These are phyloP conservation scores for Maudiozyma bulderi DNA, from an alignment of 805 yeast genomes.

Conservation along the genomic window DNA sequence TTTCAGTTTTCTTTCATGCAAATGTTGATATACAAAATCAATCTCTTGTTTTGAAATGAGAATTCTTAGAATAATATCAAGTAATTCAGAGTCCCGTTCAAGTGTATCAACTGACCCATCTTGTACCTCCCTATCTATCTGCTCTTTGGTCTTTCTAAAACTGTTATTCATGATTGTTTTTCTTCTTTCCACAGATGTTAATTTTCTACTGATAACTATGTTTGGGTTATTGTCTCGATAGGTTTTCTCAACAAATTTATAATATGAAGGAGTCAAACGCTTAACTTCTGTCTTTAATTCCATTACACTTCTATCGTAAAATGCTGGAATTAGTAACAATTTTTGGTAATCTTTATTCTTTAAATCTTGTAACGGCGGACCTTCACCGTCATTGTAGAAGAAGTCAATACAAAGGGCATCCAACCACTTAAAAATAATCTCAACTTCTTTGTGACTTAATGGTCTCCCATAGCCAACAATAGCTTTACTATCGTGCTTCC, in stretches of 20 bases:
- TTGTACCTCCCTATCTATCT: constrained; percentile 26
- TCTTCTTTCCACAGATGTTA: constrained; percentile 47
- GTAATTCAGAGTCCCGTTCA: constrained; percentile 35
- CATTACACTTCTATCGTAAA: constrained; percentile 43
- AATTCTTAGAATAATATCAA: constrained; percentile 64
- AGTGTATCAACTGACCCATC: constrained; percentile 38
- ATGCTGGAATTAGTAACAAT: constrained; percentile 51
- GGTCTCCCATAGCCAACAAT: constrained; percentile 45
- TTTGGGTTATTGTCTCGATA: constrained; percentile 1
- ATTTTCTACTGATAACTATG: constrained; percentile 27
- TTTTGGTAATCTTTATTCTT: constrained; percentile 57
- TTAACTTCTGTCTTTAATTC: constrained; percentile 51
- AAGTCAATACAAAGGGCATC: constrained; percentile 56
- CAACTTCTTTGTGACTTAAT: constrained; percentile 51
- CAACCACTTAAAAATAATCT: constrained; percentile 64
- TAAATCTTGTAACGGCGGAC: constrained; percentile 59
- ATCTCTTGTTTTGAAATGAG: constrained; percentile 56
- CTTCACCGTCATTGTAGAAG: constrained; percentile 73
- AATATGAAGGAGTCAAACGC: constrained; percentile 26
- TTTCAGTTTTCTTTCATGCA: constrained; percentile 50
- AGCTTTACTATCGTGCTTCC: constrained; percentile 28
- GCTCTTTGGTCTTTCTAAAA: constrained; percentile 48
- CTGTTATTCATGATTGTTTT: constrained; percentile 59
- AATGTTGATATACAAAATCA: constrained; percentile 46
- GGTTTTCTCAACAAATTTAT: constrained; percentile 21